phyloP scores from a whole-genome alignment of 257 asterid genomes.

The Solanum infundibuliforme region DNA sequence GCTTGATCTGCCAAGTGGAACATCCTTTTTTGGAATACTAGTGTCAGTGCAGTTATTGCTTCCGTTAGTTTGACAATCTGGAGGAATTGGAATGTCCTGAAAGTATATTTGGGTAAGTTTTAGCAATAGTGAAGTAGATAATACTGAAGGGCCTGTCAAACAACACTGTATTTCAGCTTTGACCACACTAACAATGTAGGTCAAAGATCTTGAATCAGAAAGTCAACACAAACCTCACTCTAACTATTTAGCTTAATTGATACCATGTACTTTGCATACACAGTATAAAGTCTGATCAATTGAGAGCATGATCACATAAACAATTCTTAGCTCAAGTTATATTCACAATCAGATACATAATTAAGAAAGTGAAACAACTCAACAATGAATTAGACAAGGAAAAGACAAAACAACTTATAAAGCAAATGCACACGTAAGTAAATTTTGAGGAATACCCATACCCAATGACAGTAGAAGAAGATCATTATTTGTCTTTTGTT shows the following conservation, averaged over 20 bases:
- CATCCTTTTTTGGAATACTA: conserved; percentile 10
- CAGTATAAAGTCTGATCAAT: neutral
- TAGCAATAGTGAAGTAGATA: neutral
- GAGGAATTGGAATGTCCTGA: conserved; percentile 32
- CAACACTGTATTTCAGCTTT: neutral
- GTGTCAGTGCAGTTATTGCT: conserved; percentile 7
- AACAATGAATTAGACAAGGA: neutral
- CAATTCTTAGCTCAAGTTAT: neutral
- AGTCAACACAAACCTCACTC: neutral
- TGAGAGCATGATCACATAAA: neutral
- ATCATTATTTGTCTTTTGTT: neutral
- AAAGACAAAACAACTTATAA: neutral
- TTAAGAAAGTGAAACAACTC: neutral
- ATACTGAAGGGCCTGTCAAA: neutral
- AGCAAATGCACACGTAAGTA: neutral
- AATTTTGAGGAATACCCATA: neutral
- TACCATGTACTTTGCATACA: neutral
- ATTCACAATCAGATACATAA: neutral
- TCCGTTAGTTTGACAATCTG: conserved; percentile 20
- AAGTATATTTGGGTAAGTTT: neutral
- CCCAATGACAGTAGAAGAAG: neutral
- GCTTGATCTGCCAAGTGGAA: conserved; percentile 8
- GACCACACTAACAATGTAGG: neutral
- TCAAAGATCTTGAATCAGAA: neutral
- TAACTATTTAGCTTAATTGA: neutral